Evolutionary conservation across 345 rosid genomes (phyloP).

Genomic region (Citrus reticulata): DNA sequence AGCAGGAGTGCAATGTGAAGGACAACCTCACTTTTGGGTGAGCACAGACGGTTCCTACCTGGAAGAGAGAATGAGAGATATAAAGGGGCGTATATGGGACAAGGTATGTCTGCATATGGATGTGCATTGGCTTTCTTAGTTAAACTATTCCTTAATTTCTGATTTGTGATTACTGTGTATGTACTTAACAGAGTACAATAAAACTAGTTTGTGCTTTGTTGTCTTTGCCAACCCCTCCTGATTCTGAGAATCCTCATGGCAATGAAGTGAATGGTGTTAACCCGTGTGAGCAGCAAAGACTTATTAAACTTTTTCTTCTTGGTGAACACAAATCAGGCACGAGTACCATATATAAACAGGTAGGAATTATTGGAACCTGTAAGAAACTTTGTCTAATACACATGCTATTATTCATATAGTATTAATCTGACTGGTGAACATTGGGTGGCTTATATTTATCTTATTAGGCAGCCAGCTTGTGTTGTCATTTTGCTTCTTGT

Average conservation of each 20-base stretch:
- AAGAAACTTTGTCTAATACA: not conserved
- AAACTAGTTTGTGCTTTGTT: slow-evolving; percentile 41
- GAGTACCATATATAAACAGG: slow-evolving; percentile 86
- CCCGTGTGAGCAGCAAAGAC: slow-evolving; percentile 24
- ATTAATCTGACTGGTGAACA: not conserved
- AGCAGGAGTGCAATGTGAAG: slow-evolving; percentile 67
- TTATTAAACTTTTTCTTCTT: slow-evolving; percentile 61
- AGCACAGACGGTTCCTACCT: slow-evolving; percentile 54
- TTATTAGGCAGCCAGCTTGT: not conserved
- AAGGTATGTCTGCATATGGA: slow-evolving; percentile 41
- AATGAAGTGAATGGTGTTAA: slow-evolving; percentile 28
- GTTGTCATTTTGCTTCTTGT: not conserved
- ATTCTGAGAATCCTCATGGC: slow-evolving; percentile 14
- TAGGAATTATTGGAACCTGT: slow-evolving; percentile 14
- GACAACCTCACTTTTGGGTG: slow-evolving; percentile 63
- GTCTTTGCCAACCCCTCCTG: slow-evolving; percentile 67
- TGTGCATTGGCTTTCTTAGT: slow-evolving; percentile 8
- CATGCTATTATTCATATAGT: slow-evolving; percentile 9
- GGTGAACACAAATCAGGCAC: slow-evolving; percentile 78
- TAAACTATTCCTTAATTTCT: slow-evolving; percentile 3
- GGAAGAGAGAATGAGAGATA: slow-evolving; percentile 74
- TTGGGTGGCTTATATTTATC: not conserved
- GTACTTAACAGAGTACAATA: slow-evolving; percentile 38
- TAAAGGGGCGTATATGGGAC: slow-evolving; percentile 55
- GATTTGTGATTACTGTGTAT: slow-evolving; percentile 4